phyloP scores from a whole-genome alignment of 768 basidiomycete genomes.

The Calvatia gigantea region DNA sequence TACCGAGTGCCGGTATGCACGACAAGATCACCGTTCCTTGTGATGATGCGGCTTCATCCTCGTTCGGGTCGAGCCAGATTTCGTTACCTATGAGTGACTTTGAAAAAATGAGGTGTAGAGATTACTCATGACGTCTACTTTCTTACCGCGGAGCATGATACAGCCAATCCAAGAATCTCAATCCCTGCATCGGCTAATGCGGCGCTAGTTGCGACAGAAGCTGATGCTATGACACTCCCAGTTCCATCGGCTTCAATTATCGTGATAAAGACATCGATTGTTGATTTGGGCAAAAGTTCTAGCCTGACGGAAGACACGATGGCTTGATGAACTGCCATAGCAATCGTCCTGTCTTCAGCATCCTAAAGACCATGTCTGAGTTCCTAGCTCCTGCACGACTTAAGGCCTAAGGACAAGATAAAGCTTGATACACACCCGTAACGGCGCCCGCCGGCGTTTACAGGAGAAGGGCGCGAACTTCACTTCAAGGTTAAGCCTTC shows the following conservation, averaged over 20 bases:
- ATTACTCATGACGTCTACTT: background rate
- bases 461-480: constrained; percentile 97
- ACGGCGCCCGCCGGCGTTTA: constrained; percentile 69
- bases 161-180: constrained; percentile 85
- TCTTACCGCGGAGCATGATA: constrained; percentile 77
- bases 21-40: constrained; percentile 73
- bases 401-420: background rate
- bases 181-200: constrained; percentile 93
- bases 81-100: constrained; percentile 57
- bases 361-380: constrained; percentile 53
- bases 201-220: constrained; percentile 81
- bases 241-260: constrained; percentile 91
- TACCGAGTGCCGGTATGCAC: constrained; percentile 84
- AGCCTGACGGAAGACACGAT: constrained; percentile 80
- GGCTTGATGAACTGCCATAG: constrained; percentile 82
- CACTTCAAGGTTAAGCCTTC: constrained; percentile 89
- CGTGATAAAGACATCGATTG: constrained; percentile 87
- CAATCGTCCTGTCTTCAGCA: constrained; percentile 86
- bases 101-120: constrained; percentile 6
- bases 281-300: constrained; percentile 90
- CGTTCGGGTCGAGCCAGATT: constrained; percentile 79
- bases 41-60: constrained; percentile 56
- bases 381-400: constrained; percentile 12
- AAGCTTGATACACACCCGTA: constrained; percentile 59
- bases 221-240: constrained; percentile 86